A percentile compares a stretch with the other conserved stretches of the same genome.
Evolutionary conservation across 1,139 yeast genomes (phyloP).

Genomic region (Protomyces macrosporus): DNA sequence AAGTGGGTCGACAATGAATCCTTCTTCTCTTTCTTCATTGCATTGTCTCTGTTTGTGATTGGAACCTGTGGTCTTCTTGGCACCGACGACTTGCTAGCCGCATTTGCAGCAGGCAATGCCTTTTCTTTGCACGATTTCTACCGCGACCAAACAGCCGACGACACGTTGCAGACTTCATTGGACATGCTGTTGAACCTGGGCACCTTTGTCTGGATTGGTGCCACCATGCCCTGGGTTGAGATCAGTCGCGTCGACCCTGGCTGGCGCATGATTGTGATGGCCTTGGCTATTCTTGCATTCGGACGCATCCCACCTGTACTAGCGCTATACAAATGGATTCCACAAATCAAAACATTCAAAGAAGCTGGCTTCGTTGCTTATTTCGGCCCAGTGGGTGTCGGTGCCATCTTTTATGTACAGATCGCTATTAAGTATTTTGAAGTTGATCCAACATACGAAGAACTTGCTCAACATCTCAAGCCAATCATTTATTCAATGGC

Average conservation of each 20-base stretch:
- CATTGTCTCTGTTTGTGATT: conserved; percentile 35
- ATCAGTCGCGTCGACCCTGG: conserved; percentile 29
- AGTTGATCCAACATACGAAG: conserved; percentile 25
- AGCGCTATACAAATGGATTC: conserved; percentile 39
- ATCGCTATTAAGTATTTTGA: conserved; percentile 32
- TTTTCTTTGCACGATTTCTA: conserved; percentile 41
- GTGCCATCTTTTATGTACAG: conserved; percentile 39
- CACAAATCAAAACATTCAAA: conserved; percentile 40
- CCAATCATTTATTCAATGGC: conserved; percentile 37
- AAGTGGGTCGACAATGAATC: conserved; percentile 36
- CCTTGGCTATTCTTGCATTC: conserved; percentile 37
- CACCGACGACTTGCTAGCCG: conserved; percentile 42
- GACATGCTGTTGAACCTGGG: conserved; percentile 40
- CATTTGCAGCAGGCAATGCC: conserved; percentile 37
- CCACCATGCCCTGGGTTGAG: conserved; percentile 41
- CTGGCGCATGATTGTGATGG: conserved; percentile 40
- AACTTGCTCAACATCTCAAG: conserved; percentile 30
- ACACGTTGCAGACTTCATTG: conserved; percentile 37
- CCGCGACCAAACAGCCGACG: conserved; percentile 37
- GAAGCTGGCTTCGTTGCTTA: conserved; percentile 44
- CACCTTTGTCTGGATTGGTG: conserved; percentile 41
- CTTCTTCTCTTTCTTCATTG: conserved; percentile 34
- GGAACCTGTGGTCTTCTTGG: conserved; percentile 43
- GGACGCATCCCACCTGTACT: conserved; percentile 42
- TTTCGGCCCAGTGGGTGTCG: conserved; percentile 49